Conservation (phyloP, 176 grass and related monocot genomes). For the Canna indica region DNA sequence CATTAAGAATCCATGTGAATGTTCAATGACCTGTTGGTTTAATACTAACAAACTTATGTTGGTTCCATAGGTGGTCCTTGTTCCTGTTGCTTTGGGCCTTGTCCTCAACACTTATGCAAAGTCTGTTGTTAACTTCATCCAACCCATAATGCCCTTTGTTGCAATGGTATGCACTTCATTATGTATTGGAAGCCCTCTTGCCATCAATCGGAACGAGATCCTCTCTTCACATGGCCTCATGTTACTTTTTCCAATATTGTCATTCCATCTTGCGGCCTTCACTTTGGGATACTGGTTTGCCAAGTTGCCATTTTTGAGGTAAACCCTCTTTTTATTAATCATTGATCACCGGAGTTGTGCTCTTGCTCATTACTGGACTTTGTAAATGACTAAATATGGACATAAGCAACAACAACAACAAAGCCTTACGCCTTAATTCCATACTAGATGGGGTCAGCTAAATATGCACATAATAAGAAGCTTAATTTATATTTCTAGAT, state of each 20-base stretch:
- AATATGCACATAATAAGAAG: too few species aligned
- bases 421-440: too few species aligned
- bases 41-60: constrained; percentile 16
- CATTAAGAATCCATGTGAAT: neutral
- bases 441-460: neutral
- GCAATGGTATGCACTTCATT: constrained; percentile 85
- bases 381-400: too few species aligned
- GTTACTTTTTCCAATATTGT: constrained; percentile 72
- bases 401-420: too few species aligned
- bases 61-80: constrained; percentile 52
- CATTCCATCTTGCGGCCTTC: constrained; percentile 66
- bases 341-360: neutral
- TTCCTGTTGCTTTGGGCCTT: constrained; percentile 77
- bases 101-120: constrained; percentile 82
- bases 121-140: constrained; percentile 48
- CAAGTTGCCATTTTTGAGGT: constrained; percentile 72
- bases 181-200: constrained; percentile 89
- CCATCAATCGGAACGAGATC: constrained; percentile 77
- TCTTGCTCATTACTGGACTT: neutral
- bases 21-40: neutral
- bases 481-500: too few species aligned
- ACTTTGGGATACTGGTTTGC: constrained; percentile 70
- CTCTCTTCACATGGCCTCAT: constrained; percentile 56
- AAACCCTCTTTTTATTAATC: constrained; percentile 6
- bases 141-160: constrained; percentile 83